A percentile compares a stretch with the other conserved stretches of the same genome.
Evolutionary conservation across 441 rosid species (phyloP).

Genomic region (Omphalea diandra): DNA sequence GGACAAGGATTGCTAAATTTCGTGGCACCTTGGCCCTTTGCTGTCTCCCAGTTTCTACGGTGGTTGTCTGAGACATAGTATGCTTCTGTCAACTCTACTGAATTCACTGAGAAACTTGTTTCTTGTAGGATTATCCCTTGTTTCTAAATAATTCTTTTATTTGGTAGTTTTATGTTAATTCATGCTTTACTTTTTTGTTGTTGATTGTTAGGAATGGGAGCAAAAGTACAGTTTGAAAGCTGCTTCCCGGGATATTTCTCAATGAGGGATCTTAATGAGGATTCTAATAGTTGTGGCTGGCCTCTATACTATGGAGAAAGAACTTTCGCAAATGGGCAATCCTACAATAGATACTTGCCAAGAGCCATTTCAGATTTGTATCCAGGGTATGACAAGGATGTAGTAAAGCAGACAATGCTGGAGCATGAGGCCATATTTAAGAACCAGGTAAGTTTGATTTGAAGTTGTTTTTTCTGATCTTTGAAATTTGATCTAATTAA

Average conservation of each 20-base stretch:
- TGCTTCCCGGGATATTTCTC: constrained; percentile 58
- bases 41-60: no score
- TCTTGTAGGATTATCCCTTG: no score
- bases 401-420: constrained; percentile 74
- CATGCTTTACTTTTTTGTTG: constrained; percentile 12
- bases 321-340: constrained; percentile 53
- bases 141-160: neutral
- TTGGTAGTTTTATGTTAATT: constrained; percentile 7
- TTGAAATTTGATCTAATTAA: neutral
- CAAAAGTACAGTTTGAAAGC: constrained; percentile 77
- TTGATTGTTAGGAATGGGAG: constrained; percentile 74
- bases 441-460: constrained; percentile 59
- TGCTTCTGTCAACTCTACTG: no score
- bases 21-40: neutral
- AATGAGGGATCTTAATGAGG: constrained; percentile 88
- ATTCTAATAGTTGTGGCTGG: constrained; percentile 78
- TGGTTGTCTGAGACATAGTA: no score
- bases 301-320: constrained; percentile 57
- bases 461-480: constrained; percentile 7
- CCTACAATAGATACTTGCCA: constrained; percentile 51
- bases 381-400: constrained; percentile 55
- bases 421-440: constrained; percentile 85
- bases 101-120: no score
- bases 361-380: constrained; percentile 49
- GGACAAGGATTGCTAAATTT: neutral